phyloP scores from a whole-genome alignment of 2,329 filamentous ascomycete species.

The Pseudonectria buxi region DNA sequence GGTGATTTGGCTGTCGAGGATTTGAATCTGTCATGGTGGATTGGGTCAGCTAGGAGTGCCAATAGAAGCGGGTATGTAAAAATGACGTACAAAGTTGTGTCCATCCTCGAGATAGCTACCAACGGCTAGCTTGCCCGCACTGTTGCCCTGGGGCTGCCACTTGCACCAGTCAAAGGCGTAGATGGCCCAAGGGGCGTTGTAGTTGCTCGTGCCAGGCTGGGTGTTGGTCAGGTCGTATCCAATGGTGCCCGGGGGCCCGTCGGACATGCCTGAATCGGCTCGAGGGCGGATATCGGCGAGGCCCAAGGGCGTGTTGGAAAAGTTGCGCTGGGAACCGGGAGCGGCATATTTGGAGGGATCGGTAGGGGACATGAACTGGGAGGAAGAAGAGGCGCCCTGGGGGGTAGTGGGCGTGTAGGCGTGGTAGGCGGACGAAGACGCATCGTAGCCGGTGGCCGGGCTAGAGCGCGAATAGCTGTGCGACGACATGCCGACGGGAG shows the following conservation, averaged over 20 bases:
- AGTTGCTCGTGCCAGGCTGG: constrained; percentile 75
- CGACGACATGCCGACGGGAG: constrained; percentile 52
- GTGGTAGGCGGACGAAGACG: constrained; percentile 44
- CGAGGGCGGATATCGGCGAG: constrained; percentile 86
- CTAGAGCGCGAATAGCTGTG: constrained; percentile 83
- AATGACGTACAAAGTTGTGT: constrained; percentile 78
- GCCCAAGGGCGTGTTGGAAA: constrained; percentile 81
- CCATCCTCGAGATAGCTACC: constrained; percentile 97
- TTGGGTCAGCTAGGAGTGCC: not conserved
- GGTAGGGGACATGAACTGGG: constrained; percentile 58
- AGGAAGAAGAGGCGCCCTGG: constrained; percentile 43
- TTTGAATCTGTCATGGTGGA: constrained; percentile 68
- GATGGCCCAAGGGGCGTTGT: constrained; percentile 87
- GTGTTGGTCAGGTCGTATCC: constrained; percentile 61
- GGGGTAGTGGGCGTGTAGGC: constrained; percentile 60
- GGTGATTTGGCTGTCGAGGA: constrained; percentile 77
- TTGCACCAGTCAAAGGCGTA: constrained; percentile 99
- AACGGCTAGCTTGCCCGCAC: constrained; percentile 86
- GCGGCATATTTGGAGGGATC: constrained; percentile 48
- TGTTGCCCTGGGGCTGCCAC: constrained; percentile 75
- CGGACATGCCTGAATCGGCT: constrained; percentile 72
- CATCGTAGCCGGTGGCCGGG: constrained; percentile 57
- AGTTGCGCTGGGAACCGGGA: constrained; percentile 51
- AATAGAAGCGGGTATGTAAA: not conserved
- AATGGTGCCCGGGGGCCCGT: constrained; percentile 56